These are phyloP conservation scores for Neurospora sublineolata DNA, from an alignment of 495 filamentous ascomycete species.

Conservation along the genomic window DNA sequence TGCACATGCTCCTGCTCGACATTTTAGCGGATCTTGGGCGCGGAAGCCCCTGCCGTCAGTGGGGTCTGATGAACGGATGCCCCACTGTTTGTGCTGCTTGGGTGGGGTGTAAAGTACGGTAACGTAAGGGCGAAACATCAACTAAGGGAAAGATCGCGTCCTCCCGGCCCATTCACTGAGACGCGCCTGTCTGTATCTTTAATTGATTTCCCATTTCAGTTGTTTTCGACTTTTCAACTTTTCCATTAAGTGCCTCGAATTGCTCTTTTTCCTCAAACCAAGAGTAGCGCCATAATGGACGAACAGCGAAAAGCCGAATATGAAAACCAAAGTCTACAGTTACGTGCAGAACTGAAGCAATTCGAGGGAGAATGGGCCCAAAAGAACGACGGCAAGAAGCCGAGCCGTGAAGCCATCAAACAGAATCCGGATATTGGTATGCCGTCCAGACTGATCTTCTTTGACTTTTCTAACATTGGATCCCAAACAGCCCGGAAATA, in stretches of 20 bases:
- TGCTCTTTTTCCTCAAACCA: background rate
- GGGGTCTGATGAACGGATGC: background rate
- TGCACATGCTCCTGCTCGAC: background rate
- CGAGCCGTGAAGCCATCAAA: conserved; percentile 78
- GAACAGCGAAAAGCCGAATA: conserved; percentile 24
- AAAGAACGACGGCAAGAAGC: conserved; percentile 60
- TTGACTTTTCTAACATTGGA: background rate
- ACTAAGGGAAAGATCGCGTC: background rate
- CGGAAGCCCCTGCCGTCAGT: background rate
- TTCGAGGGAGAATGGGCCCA: conserved; percentile 75
- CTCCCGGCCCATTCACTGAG: background rate
- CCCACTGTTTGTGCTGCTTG: background rate
- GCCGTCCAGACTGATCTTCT: conserved; percentile 1
- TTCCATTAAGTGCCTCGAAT: background rate
- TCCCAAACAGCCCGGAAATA: conserved; percentile 63
- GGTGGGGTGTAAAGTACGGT: background rate
- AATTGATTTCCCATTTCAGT: background rate
- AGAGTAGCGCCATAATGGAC: conserved; percentile 27
- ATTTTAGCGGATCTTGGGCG: background rate
- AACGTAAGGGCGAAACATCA: background rate
- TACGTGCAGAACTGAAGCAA: conserved; percentile 69
- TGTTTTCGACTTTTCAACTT: background rate
- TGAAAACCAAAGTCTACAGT: conserved; percentile 29
- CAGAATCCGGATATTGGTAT: conserved; percentile 69
- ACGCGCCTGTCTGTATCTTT: background rate